Percentiles rank a stretch among this genome's conserved stretches.
Evolutionary conservation across 1,139 yeast genomes (phyloP).

Genomic region (Kazachstania sp.): DNA sequence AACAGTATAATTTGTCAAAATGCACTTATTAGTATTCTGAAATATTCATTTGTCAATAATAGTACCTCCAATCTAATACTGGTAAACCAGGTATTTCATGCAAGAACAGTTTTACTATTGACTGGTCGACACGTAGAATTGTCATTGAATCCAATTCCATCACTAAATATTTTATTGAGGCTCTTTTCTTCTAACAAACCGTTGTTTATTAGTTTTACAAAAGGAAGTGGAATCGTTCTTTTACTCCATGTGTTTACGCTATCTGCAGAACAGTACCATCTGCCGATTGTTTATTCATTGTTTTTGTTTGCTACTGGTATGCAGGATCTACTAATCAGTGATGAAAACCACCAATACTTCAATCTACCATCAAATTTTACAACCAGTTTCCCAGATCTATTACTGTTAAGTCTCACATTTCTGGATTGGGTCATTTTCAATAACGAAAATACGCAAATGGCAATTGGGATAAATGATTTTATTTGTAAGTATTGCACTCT

Average conservation of each 20-base stretch:
- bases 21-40: conserved; percentile 12
- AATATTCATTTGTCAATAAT: conserved; percentile 8
- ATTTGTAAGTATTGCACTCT: conserved; percentile 12
- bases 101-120: conserved; percentile 58
- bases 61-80: conserved; percentile 12
- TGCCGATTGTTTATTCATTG: conserved; percentile 19
- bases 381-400: conserved; percentile 9
- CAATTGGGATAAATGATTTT: conserved; percentile 15
- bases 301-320: conserved; percentile 13
- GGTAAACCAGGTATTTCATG: conserved; percentile 45
- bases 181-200: conserved; percentile 43
- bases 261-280: conserved; percentile 30
- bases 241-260: conserved; percentile 35
- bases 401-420: conserved; percentile 25
- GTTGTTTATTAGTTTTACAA: conserved; percentile 43
- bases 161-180: conserved; percentile 44
- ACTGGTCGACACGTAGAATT: conserved; percentile 34
- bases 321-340: background rate
- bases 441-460: conserved; percentile 23
- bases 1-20: conserved; percentile 14
- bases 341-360: conserved; percentile 5
- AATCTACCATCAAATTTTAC: conserved; percentile 21
- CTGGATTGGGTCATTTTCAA: conserved; percentile 33
- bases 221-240: conserved; percentile 47
- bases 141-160: conserved; percentile 38